Base-by-base conservation (phyloP, 2,329 filamentous ascomycete genomes). In the Ilyonectria sp. region DNA sequence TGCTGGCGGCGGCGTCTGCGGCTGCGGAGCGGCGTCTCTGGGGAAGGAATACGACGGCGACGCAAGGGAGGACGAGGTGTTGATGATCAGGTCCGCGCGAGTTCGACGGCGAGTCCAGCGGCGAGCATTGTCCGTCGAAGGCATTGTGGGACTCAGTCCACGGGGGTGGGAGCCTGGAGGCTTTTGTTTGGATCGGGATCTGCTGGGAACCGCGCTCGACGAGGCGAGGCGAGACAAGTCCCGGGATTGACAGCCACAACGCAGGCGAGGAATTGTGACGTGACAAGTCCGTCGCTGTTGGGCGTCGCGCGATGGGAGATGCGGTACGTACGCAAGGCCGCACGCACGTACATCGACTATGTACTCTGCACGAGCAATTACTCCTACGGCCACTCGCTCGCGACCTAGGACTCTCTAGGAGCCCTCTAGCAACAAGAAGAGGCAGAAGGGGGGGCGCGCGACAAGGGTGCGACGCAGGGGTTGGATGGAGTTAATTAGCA, bases 41-140 rank as follows among this genome's bases (percentile, higher is more conserved):
- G 63, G 50, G 59, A 67, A 67, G 4, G 60, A 49, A 26, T 26
- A 26, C 56, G 65, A 61, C 40, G 40, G n/a, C 33, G 74, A 74
- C 33, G 71, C 71, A 72, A 73, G 71, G 68, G 74, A 74, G 53
- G 71, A 69, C 9, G 50, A 33, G 29, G 72, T 76, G 66, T 74
- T 73, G 67, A 76, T 71, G 21, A 69, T 74, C 59, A 76, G 63
- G 60, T 76, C 72, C 65, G 69, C 71, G 63, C 68, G 70, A 37
- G 70, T 71, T 56, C 68, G 74, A 59, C 71, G 69, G 71, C 72
- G 70, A 67, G 68, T 72, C 70, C 67, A 67, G 40, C 67, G 71
- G 69, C 71, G 72, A 68, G 65, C 71, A 75, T 74, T 76, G 74
- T 76, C 74, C 62, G 66, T 69, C 67, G 72, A 73, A 58, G 71